Base-by-base conservation (phyloP, 139 green algal species). In the Chlorokybus atmophyticus region DNA sequence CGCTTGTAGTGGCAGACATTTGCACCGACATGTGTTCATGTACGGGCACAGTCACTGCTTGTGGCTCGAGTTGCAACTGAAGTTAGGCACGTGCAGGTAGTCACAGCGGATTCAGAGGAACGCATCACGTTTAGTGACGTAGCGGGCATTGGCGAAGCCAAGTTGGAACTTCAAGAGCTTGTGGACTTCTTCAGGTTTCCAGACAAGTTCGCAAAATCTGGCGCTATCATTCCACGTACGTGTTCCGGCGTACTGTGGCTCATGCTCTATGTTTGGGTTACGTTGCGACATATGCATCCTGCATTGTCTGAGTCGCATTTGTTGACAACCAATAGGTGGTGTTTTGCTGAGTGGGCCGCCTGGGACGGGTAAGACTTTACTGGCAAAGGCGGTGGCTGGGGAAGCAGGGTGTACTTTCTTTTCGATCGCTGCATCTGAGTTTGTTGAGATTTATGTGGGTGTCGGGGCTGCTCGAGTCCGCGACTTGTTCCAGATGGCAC, bases 361-460 rank as follows among this genome's bases (percentile, higher is more conserved):
- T 0, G 86, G 86, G 21, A 92, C 81, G 7, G 86, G 86, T 19
- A 94, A 94, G 64, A 94, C 86, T 23, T 74, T 76, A 25, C 48
- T 71, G 30, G 68, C 59, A 8, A 29, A 53, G 29, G 80, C 82
- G 4, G 75, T 90, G n/a, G 82, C 82, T 1, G 80, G 80, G 3
- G 77, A 90, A 62, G 73, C 80, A 17, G 68, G 75, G n/a, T 82
- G 84, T 19, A 52, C 66, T n/a, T 97, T 97, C 78, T 83, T 97
- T 32, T 81, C 85, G 0, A 73, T 84, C 0, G 79, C 75, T 4
- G 89, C 87, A 25, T 88, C 78, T 1, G 87, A 97, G 74, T 97
- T 97, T 78, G 86, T 95, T 48, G 89, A 97, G 77, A 77, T 97
- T 77, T 97, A 91, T 75, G 87, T 95, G 44, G 87, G 87, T 1